phyloP scores from a whole-genome alignment of 1,284 basidiomycete species.

The Apiotrichum akiyoshidainum region DNA sequence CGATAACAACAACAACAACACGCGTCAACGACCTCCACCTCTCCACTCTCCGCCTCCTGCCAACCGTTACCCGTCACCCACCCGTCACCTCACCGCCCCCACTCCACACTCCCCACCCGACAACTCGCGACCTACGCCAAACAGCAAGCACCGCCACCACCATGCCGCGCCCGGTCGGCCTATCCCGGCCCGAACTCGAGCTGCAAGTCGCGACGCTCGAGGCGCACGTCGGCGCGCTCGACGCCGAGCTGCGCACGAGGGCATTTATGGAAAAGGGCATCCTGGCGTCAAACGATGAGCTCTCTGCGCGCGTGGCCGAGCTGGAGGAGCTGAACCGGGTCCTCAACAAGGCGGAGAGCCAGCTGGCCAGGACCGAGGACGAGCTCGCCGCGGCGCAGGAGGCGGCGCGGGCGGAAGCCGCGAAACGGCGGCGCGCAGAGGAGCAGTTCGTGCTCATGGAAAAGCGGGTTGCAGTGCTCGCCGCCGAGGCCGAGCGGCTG shows the following conservation, averaged over 20 bases:
- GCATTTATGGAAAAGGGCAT: slow-evolving; percentile 45
- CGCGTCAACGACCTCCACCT: no score
- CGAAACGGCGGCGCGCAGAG: not conserved
- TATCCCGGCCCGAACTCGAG: no score
- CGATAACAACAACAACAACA: no score
- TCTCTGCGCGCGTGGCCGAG: slow-evolving; percentile 33
- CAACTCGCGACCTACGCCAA: no score
- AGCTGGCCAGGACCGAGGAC: not conserved
- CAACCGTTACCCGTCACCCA: no score
- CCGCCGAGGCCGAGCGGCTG: not conserved
- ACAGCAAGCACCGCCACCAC: not conserved
- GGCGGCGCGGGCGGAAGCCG: not conserved
- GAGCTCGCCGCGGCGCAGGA: not conserved
- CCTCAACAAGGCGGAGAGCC: slow-evolving; percentile 36
- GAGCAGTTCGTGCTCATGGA: no score
- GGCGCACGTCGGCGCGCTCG: slow-evolving; percentile 4
- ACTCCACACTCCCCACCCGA: no score
- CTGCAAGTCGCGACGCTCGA: not conserved
- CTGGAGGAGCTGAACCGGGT: slow-evolving; percentile 36
- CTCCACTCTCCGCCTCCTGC: no score
- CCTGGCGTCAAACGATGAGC: slow-evolving; percentile 36
- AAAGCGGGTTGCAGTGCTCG: not conserved
- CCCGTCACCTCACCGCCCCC: no score
- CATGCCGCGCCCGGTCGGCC: not conserved
- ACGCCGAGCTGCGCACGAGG: slow-evolving; percentile 39